These are phyloP conservation scores for Diplodia scrobiculata DNA, from an alignment of 2,329 filamentous ascomycete species.

Conservation along the genomic window DNA sequence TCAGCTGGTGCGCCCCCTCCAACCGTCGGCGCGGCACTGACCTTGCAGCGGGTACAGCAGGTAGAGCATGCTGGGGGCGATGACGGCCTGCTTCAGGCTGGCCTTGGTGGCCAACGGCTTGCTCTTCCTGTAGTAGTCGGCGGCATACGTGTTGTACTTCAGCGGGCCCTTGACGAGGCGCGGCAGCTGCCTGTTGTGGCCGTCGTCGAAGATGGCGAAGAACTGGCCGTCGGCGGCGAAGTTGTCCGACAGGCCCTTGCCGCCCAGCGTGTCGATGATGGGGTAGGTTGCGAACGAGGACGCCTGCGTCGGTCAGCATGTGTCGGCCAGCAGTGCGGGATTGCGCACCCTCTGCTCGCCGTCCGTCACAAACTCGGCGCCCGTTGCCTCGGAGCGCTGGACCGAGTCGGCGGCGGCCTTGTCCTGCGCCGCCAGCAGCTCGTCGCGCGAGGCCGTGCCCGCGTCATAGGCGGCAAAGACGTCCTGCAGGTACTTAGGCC, in stretches of 20 bases:
- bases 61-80: constrained; percentile 42
- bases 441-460: constrained; percentile 33
- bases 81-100: constrained; percentile 40
- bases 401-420: constrained; percentile 40
- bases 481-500: constrained; percentile 35
- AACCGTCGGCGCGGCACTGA: neutral
- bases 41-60: constrained; percentile 39
- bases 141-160: constrained; percentile 40
- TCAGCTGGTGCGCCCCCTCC: too few relatives aligned
- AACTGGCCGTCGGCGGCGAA: constrained; percentile 39
- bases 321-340: neutral
- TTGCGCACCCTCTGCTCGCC: constrained; percentile 37
- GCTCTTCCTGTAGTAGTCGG: constrained; percentile 38
- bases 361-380: constrained; percentile 38
- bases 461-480: constrained; percentile 39
- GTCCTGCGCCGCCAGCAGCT: constrained; percentile 38
- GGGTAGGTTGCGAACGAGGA: constrained; percentile 42
- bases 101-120: constrained; percentile 34
- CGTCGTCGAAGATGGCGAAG: constrained; percentile 42
- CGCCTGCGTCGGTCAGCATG: constrained; percentile 24
- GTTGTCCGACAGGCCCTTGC: constrained; percentile 37
- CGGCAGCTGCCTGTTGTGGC: constrained; percentile 39
- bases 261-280: constrained; percentile 38
- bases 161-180: constrained; percentile 37
- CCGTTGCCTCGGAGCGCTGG: constrained; percentile 36